A percentile compares a stretch with the other conserved stretches of the same genome.
Conservation (phyloP, 2,329 filamentous ascomycete species). For the Chrysoporthe deuterocubensis region DNA sequence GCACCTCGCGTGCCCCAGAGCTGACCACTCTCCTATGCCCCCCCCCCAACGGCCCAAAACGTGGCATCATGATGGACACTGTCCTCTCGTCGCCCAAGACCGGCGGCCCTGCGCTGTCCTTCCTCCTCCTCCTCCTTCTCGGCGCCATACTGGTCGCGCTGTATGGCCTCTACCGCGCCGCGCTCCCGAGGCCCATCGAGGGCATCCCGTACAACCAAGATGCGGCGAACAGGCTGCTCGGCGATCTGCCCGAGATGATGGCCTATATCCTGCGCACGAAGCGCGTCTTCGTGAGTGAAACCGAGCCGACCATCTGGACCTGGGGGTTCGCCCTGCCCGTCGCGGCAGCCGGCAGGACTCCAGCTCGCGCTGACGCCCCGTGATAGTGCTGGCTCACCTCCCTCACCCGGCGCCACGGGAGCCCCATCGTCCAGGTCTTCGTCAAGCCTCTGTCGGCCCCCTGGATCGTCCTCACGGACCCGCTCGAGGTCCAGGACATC, state of each 20-base stretch:
- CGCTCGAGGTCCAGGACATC: conserved; percentile 31
- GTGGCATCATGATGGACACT: not conserved
- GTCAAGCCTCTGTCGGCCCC: conserved; percentile 43
- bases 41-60: too few species aligned
- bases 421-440: conserved; percentile 53
- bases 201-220: conserved; percentile 50
- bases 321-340: too few species aligned
- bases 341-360: too few species aligned
- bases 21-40: too few species aligned
- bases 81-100: not conserved
- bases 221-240: conserved; percentile 42
- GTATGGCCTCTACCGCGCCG: conserved; percentile 25
- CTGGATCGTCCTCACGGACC: conserved; percentile 30
- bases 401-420: conserved; percentile 38
- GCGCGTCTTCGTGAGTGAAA: conserved; percentile 36
- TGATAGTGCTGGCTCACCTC: conserved; percentile 37
- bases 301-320: too few species aligned
- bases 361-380: not conserved
- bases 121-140: not conserved
- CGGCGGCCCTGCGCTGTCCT: too few species aligned
- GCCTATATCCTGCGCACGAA: conserved; percentile 41
- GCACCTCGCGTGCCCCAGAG: too few species aligned
- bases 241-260: conserved; percentile 48
- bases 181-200: conserved; percentile 48
- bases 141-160: not conserved